Evolutionary conservation across 495 filamentous ascomycete genomes (phyloP), one percentile per base, ranked within the genome.

Genomic region (Ascobolus immersus): DNA sequence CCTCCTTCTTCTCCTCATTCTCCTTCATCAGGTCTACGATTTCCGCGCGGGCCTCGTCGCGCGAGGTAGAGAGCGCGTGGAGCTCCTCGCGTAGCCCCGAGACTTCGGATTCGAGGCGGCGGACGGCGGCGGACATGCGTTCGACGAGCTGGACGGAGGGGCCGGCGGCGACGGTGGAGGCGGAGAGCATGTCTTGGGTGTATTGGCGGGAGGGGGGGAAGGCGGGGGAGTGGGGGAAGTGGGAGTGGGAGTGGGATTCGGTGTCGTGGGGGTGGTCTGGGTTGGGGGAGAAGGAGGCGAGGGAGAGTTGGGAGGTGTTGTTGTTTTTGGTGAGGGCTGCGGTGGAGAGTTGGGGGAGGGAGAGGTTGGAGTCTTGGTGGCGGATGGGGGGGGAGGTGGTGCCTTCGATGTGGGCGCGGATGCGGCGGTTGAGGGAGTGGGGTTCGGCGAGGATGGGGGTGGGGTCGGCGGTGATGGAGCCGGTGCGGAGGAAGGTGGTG

Each of bases 131-230:
- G 40, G 72, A 79, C 84, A 99, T 92, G 28, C 89, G 73, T 52
- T 94, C 86, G 4, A 99, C 80, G 0, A 99, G 64, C 51, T 94
- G 86, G 2, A 99, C 84, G 3, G 76, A 84, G 3, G 86, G 86
- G 0, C 86, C 86, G 0, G 86, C 78, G 4, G 69, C 81, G 13
- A 75, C 69, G 5, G 86, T 90, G 2, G 77, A 86, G 12, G 77
- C 78, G 10, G 77, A 86, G 20, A 90, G 64, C 49, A 93, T 72
- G 43, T 94, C 84, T 43, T 82, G 75, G 44, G 28, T 9, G 28
- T 31, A 17, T 31, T 64, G 12, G 74, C 67, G 34, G 69, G 68
- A 1, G 58, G 49, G 25, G 45, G 44, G 15, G 44, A 43, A 6
- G 55, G 52, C 28, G 52, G 51, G 18, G 70, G 71, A 3, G 74